A percentile compares a stretch with the other conserved stretches of the same genome.
Conservation (phyloP, 2,329 filamentous ascomycete species). For the Aspergillus jensenii region DNA sequence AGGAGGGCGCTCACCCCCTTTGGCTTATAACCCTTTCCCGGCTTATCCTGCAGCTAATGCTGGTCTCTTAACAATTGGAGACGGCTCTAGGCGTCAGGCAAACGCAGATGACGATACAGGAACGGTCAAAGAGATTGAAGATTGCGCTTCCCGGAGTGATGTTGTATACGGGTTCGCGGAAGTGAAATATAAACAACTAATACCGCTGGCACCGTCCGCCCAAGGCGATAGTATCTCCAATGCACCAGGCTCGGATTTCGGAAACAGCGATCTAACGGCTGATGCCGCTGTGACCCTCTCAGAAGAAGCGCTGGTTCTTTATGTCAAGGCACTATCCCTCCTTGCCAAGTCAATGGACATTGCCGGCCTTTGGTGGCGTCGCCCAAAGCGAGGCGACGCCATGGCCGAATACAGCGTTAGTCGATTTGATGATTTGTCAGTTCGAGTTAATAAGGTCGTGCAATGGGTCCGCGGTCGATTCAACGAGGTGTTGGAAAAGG, state of each 20-base stretch:
- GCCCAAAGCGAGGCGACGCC: constrained; percentile 68
- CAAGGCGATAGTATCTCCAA: constrained; percentile 35
- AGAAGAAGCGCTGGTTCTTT: constrained; percentile 91
- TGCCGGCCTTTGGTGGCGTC: constrained; percentile 86
- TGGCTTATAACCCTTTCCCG: constrained; percentile 69
- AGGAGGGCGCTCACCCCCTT: constrained; percentile 47
- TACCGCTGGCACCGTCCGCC: constrained; percentile 76
- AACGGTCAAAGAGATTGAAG: constrained; percentile 80
- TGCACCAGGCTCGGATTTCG: constrained; percentile 38
- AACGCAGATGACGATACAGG: constrained; percentile 76
- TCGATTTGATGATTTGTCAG: constrained; percentile 53
- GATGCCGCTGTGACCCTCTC: constrained; percentile 85
- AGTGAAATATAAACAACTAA: constrained; percentile 97
- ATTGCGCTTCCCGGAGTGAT: constrained; percentile 88
- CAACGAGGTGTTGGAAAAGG: constrained; percentile 96
- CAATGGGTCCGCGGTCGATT: constrained; percentile 94
- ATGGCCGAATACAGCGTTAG: constrained; percentile 45
- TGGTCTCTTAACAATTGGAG: constrained; percentile 63
- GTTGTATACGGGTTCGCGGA: constrained; percentile 97
- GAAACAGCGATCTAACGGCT: constrained; percentile 73
- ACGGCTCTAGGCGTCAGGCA: constrained; percentile 61
- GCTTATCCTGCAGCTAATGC: constrained; percentile 75
- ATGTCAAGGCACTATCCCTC: constrained; percentile 88
- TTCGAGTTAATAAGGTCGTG: constrained; percentile 86
- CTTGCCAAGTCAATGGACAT: constrained; percentile 95